Percentiles rank a stretch among this genome's conserved stretches.
Evolutionary conservation across 1,139 yeast species (phyloP).

Genomic region (Debaryomyces robertsiae): DNA sequence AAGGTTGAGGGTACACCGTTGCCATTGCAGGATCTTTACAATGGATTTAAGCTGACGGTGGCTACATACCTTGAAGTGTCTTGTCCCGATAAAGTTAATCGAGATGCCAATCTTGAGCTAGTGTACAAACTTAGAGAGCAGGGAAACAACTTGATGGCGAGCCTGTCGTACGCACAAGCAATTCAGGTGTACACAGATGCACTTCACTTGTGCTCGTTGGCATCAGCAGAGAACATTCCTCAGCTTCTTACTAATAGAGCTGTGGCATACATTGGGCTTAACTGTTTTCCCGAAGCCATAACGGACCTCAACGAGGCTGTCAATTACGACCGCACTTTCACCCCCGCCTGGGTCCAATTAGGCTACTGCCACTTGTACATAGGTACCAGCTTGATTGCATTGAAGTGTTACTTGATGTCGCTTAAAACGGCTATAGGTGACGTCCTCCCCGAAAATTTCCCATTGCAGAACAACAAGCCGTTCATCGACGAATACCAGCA

Average conservation of each 20-base stretch:
- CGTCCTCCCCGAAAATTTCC: conserved; percentile 30
- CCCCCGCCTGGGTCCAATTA: conserved; percentile 51
- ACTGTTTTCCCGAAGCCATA: conserved; percentile 47
- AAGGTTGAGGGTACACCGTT: conserved; percentile 3
- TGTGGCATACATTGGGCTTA: conserved; percentile 46
- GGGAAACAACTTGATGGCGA: conserved; percentile 46
- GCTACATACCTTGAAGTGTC: conserved; percentile 9
- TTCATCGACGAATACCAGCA: conserved; percentile 24
- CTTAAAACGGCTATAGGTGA: conserved; percentile 36
- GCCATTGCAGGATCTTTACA: conserved; percentile 10
- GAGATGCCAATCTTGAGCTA: conserved; percentile 8
- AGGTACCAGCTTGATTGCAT: conserved; percentile 40
- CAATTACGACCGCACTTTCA: conserved; percentile 33
- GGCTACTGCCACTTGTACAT: conserved; percentile 49
- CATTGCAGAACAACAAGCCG: conserved; percentile 16
- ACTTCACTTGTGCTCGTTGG: conserved; percentile 23
- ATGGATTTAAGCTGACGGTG: conserved; percentile 11
- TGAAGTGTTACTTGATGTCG: conserved; percentile 38
- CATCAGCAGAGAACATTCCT: conserved; percentile 25
- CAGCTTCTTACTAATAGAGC: conserved; percentile 46
- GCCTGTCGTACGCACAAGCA: conserved; percentile 44
- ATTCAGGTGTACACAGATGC: conserved; percentile 45
- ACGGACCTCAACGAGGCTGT: conserved; percentile 40
- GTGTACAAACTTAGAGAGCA: conserved; percentile 37
- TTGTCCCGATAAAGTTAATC: conserved; percentile 3